These are phyloP conservation scores for Rhypophila decipiens DNA, from an alignment of 495 filamentous ascomycete species.

Conservation along the genomic window DNA sequence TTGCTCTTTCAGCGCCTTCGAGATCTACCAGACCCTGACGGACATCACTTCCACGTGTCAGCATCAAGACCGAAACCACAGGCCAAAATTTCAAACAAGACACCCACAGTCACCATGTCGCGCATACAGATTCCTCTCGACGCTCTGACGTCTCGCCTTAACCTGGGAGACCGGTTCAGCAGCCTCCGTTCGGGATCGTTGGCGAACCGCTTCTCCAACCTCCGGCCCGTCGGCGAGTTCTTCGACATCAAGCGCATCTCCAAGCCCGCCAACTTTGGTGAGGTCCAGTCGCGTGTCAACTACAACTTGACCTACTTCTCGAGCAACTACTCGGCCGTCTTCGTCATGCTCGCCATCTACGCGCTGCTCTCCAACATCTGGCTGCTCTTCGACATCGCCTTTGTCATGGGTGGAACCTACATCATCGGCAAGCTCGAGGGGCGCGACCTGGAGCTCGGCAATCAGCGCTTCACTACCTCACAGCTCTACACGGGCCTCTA, in stretches of 20 bases:
- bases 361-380: constrained; percentile 75
- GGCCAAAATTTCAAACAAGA: not conserved
- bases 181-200: constrained; percentile 72
- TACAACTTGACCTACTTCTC: constrained; percentile 97
- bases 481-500: constrained; percentile 91
- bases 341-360: constrained; percentile 94
- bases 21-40: not conserved
- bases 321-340: constrained; percentile 94
- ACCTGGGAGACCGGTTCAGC: constrained; percentile 66
- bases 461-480: constrained; percentile 74
- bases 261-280: constrained; percentile 84
- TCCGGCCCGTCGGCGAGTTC: constrained; percentile 88
- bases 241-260: constrained; percentile 91
- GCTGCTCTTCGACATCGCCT: constrained; percentile 84
- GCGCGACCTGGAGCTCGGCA: constrained; percentile 78
- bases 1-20: not conserved
- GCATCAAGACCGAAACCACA: not conserved
- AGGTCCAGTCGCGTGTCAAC: constrained; percentile 89
- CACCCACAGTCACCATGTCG: constrained; percentile 54
- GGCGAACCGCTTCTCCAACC: constrained; percentile 79
- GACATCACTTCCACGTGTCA: not conserved
- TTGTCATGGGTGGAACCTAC: constrained; percentile 80
- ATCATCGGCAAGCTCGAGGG: constrained; percentile 83
- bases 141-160: constrained; percentile 80
- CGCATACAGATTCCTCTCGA: constrained; percentile 88